Percentiles rank a stretch among this genome's conserved stretches.
Conservation (phyloP, 2,329 filamentous ascomycete species). For the Aureobasidium sp. region DNA sequence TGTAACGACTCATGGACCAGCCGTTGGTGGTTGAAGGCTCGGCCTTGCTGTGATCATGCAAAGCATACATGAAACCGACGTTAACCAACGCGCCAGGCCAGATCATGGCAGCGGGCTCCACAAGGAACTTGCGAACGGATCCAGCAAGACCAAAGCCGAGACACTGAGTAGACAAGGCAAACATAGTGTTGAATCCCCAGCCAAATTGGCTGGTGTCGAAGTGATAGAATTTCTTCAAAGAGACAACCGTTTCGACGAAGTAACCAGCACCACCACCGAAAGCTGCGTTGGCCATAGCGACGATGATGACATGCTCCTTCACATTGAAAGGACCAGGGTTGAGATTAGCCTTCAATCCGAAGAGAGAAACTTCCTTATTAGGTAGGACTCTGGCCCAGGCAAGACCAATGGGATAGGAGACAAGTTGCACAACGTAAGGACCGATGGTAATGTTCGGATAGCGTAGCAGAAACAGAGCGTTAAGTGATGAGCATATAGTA, state of each 20-base stretch:
- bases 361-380: constrained; percentile 47
- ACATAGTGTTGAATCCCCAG: constrained; percentile 71
- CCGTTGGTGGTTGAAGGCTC: constrained; percentile 57
- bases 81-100: constrained; percentile 85
- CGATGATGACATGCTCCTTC: constrained; percentile 23
- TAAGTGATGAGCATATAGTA: constrained; percentile 51
- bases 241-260: constrained; percentile 21
- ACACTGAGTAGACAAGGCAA: constrained; percentile 79
- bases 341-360: constrained; percentile 45
- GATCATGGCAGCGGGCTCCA: constrained; percentile 80
- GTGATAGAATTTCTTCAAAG: constrained; percentile 60
- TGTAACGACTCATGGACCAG: constrained; percentile 74
- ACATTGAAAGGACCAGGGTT: constrained; percentile 41
- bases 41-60: constrained; percentile 63
- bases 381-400: constrained; percentile 46
- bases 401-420: constrained; percentile 74
- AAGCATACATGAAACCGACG: constrained; percentile 65
- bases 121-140: constrained; percentile 68
- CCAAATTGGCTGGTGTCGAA: constrained; percentile 52
- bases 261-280: constrained; percentile 32
- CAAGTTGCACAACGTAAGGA: constrained; percentile 73
- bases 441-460: constrained; percentile 85
- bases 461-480: constrained; percentile 80
- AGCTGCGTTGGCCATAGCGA: constrained; percentile 42
- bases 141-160: constrained; percentile 81